Percentiles rank a stretch among this genome's conserved stretches.
phyloP scores from a whole-genome alignment of 768 basidiomycete genomes.

The Suillus luteus region DNA sequence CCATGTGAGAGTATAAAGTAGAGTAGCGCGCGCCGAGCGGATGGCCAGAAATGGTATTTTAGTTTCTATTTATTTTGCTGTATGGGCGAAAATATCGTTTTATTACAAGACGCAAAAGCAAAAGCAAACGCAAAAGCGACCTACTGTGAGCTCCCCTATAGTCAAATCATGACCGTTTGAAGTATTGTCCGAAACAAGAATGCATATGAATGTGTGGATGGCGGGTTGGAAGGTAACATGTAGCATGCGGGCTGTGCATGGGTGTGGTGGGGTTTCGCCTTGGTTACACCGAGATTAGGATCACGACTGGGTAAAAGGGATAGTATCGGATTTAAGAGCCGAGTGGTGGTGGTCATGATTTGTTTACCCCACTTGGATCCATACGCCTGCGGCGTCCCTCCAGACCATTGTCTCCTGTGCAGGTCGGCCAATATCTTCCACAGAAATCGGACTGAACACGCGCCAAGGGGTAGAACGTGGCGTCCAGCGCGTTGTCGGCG shows the following conservation, averaged over 20 bases:
- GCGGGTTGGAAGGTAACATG: not conserved
- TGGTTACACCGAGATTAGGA: conserved; percentile 5
- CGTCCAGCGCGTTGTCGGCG: not conserved
- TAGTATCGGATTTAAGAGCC: conserved; percentile 1
- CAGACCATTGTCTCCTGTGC: not conserved
- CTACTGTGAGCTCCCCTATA: too few species aligned
- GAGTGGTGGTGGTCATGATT: not conserved
- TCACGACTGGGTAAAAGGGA: not conserved
- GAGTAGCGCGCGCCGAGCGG: too few species aligned
- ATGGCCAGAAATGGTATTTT: too few species aligned
- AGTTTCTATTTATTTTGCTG: too few species aligned
- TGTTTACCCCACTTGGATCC: not conserved
- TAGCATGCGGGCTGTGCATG: too few species aligned
- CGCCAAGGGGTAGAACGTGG: not conserved
- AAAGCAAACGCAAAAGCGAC: too few species aligned
- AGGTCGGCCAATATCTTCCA: not conserved
- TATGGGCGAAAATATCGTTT: too few species aligned
- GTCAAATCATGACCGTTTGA: not conserved
- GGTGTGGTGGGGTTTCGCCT: too few species aligned
- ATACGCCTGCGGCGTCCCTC: not conserved
- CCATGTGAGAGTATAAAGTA: too few species aligned
- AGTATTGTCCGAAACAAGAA: not conserved
- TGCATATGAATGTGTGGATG: not conserved
- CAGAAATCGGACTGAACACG: not conserved
- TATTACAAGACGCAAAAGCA: too few species aligned